Evolutionary conservation across 179 eudicot species (phyloP).

Genomic region (Silene vulgaris): DNA sequence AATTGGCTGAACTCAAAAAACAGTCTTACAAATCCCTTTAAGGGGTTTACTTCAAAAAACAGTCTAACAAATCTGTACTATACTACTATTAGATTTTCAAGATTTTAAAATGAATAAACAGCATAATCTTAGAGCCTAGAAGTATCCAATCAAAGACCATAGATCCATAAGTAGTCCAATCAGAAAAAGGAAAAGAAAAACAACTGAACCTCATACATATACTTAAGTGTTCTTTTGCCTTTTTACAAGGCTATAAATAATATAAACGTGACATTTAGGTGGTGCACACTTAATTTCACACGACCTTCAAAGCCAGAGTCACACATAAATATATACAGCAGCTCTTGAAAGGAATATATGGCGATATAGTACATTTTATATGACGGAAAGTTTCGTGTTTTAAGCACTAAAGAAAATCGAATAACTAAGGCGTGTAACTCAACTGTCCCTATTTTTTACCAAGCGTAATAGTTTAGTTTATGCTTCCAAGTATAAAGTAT

Average conservation of each 20-base stretch:
- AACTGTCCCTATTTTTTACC: not conserved
- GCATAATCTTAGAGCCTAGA: not conserved
- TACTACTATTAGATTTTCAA: not conserved
- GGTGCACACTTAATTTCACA: not conserved
- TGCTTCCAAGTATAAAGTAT: not conserved
- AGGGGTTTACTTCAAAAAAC: not conserved
- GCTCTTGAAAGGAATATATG: constrained; percentile 10
- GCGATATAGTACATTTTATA: not conserved
- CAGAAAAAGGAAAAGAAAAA: not conserved
- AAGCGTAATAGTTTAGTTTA: not conserved
- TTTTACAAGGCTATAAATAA: not conserved
- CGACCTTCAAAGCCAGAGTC: not conserved
- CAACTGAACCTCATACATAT: not conserved
- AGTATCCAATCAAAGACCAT: not conserved
- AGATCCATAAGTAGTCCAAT: not conserved
- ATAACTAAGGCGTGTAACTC: constrained; percentile 1
- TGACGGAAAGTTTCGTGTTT: not conserved
- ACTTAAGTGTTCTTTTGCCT: not conserved
- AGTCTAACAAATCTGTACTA: not conserved
- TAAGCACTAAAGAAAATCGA: not conserved
- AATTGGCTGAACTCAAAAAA: not conserved
- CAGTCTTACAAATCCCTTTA: not conserved
- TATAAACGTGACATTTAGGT: not conserved
- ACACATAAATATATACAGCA: not conserved
- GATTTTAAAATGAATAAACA: not conserved